Base-by-base conservation (phyloP, 176 grass and related monocot genomes). In the Typha latifolia region DNA sequence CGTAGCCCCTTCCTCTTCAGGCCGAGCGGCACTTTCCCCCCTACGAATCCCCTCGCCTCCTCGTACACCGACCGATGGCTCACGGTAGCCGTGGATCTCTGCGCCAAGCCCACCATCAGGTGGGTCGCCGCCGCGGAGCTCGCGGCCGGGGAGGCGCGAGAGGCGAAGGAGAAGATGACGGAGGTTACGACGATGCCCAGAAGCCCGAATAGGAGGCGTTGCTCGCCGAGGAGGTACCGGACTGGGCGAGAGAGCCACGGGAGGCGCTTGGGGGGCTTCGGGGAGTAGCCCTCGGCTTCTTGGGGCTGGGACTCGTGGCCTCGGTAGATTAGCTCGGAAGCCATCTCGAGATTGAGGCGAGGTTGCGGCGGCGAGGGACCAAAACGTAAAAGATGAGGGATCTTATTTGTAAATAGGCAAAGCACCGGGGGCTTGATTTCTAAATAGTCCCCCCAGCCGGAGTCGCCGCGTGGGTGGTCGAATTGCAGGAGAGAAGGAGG, bases 1-100 rank as follows among this genome's bases (percentile, higher is more conserved):
- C 91, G 78, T 6, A 87, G 78, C 10, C 64, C 84, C 84, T 83
- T 87, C 4, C 71, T 52, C 82, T 85, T 87, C 69, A 96, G 56
- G 0, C 87, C 91, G 11, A 88, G 75, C 3, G 91, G 91, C 29
- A 96, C 75, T 23, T 88, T 83, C 12, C 78, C 18, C 20, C 90
- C 53, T 3, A 69, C 82, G 52, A 62, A 72, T 1, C 51, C 62
- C 1, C 73, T 51, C 26, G 43, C 55, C 16, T 24, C 61, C 51
- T 53, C 66, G 20, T 70, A 70, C 14, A 62, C 56, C 20, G 31
- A 53, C 15, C 67, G 59, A 11, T 81, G 74, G 66, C 22, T 48
- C 12, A 78, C 80, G 6, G 67, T 65, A 19, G 13, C 80, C 14
- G 61, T 57, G 0, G 83, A 64, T 66, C 23, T 31, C 11, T 62